Percentiles rank a stretch among this genome's conserved stretches.
phyloP scores from a whole-genome alignment of 163 green algal species.

The Botryococcus braunii region DNA sequence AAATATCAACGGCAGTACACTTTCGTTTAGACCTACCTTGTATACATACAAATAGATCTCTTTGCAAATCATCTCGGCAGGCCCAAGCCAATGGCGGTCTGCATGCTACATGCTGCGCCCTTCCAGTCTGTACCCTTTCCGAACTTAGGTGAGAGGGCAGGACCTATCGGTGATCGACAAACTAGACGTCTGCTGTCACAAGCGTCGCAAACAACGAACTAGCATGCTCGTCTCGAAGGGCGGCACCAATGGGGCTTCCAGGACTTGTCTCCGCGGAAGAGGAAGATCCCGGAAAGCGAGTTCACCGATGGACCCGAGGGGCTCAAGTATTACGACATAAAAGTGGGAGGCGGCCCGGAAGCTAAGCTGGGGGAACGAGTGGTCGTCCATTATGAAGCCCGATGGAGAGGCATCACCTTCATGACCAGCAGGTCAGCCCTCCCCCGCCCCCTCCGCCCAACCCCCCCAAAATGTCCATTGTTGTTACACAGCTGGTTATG shows the following conservation, averaged over 20 bases:
- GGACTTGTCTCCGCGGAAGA: too few species aligned
- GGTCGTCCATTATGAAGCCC: conserved; percentile 69
- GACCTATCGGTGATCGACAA: conserved; percentile 36
- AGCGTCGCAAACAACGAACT: too few species aligned
- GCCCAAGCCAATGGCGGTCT: too few species aligned
- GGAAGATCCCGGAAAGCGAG: conserved; percentile 42
- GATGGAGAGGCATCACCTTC: conserved; percentile 54
- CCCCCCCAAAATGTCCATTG: too few species aligned
- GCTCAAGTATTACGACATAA: conserved; percentile 62
- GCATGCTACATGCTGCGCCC: neutral
- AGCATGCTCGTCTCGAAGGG: too few species aligned
- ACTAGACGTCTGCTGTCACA: too few species aligned
- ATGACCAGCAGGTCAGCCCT: conserved; percentile 38
- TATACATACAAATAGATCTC: too few species aligned
- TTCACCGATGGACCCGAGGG: conserved; percentile 53
- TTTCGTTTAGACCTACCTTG: too few species aligned
- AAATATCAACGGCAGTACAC: too few species aligned
- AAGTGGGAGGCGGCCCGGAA: conserved; percentile 42
- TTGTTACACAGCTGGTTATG: too few species aligned
- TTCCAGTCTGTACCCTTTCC: neutral
- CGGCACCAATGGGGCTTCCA: too few species aligned
- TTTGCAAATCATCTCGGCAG: too few species aligned
- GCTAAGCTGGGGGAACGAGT: conserved; percentile 47
- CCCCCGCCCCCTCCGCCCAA: neutral
- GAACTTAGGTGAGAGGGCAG: conserved; percentile 7